Percentiles rank a stretch among this genome's conserved stretches.
Conservation (phyloP, 164 flowering plant species). For the Brasenia schreberi region DNA sequence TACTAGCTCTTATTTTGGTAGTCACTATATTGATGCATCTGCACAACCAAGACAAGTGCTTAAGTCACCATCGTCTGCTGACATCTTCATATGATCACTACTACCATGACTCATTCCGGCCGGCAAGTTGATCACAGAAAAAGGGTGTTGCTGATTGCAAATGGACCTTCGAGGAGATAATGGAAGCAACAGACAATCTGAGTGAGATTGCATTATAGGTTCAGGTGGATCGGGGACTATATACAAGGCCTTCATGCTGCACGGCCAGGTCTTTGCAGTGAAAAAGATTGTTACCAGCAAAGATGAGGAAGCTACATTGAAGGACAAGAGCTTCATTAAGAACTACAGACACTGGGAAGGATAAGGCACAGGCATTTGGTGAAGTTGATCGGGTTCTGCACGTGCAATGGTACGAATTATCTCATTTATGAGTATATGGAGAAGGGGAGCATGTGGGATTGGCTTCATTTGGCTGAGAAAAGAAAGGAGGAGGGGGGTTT, state of each 20-base stretch:
- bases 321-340: conserved; percentile 65
- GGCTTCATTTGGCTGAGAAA: conserved; percentile 48
- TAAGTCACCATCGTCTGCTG: conserved; percentile 7
- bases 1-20: conserved; percentile 26
- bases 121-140: neutral
- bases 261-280: conserved; percentile 74
- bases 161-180: conserved; percentile 59
- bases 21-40: conserved; percentile 9
- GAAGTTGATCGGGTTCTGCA: conserved; percentile 70
- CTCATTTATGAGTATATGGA: conserved; percentile 93
- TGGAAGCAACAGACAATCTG: conserved; percentile 75
- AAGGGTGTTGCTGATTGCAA: conserved; percentile 30
- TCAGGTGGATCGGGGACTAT: conserved; percentile 88
- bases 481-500: conserved; percentile 36
- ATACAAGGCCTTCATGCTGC: conserved; percentile 57
- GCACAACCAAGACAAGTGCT: neutral
- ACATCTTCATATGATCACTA: neutral
- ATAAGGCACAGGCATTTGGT: conserved; percentile 90
- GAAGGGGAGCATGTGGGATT: conserved; percentile 94
- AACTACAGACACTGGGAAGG: conserved; percentile 75
- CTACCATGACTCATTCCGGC: neutral
- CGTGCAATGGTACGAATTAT: conserved; percentile 40
- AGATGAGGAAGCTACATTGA: conserved; percentile 22
- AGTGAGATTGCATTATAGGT: conserved; percentile 67
- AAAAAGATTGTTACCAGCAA: conserved; percentile 66